These are phyloP conservation scores for Emericellopsis terricola DNA, from an alignment of 495 filamentous ascomycete species.

Conservation along the genomic window DNA sequence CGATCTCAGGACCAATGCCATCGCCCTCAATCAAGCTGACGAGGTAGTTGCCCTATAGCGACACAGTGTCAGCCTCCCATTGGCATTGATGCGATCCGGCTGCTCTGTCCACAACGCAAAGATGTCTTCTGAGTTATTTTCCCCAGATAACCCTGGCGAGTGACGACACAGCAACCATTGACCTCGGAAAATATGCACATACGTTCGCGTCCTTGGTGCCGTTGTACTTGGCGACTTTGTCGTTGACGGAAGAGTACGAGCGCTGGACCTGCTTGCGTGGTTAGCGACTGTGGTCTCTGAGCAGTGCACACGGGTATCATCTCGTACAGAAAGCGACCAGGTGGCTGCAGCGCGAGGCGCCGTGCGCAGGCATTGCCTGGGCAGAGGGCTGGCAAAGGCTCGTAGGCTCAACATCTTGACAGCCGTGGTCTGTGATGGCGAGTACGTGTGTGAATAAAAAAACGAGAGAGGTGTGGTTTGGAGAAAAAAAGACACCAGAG, in stretches of 20 bases:
- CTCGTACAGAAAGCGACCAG: conserved; percentile 23
- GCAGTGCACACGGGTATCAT: conserved; percentile 19
- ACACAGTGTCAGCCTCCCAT: too few species aligned
- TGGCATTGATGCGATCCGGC: too few species aligned
- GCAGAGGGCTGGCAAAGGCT: conserved; percentile 29
- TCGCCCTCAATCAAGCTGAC: conserved; percentile 97
- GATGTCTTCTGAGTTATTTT: conserved; percentile 1
- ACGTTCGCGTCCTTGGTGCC: conserved; percentile 79
- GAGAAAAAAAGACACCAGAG: background rate
- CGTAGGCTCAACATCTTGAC: conserved; percentile 32
- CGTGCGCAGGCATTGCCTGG: conserved; percentile 29
- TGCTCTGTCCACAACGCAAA: conserved; percentile 3
- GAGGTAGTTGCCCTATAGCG: conserved; percentile 66
- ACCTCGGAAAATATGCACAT: conserved; percentile 14
- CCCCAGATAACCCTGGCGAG: background rate
- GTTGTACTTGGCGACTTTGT: conserved; percentile 81
- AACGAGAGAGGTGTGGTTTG: background rate
- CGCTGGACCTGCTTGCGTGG: conserved; percentile 17
- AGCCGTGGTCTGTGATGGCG: too few species aligned
- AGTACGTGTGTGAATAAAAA: background rate
- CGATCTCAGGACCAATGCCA: conserved; percentile 94
- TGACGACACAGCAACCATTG: background rate
- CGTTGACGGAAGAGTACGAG: conserved; percentile 29
- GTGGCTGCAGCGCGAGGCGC: conserved; percentile 25
- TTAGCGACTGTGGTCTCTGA: background rate